Conservation (phyloP, 2,329 filamentous ascomycete genomes). For the Nannizziopsis arthrosporioides region DNA sequence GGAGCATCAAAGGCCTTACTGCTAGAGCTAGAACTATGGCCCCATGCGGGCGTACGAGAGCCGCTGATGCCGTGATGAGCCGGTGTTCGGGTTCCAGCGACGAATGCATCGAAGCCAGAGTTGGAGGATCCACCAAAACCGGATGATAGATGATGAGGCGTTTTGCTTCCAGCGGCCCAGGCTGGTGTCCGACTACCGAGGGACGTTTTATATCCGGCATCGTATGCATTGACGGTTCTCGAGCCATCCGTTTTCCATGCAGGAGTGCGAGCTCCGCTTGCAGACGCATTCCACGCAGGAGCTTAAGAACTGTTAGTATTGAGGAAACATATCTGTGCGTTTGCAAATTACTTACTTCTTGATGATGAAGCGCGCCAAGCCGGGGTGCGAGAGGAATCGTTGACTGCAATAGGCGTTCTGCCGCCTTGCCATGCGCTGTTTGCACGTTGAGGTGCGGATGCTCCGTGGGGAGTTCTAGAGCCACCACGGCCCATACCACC, state of each 20-base stretch:
- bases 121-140: constrained; percentile 47
- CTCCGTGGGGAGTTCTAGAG: constrained; percentile 38
- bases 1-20: constrained; percentile 55
- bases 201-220: constrained; percentile 58
- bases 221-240: constrained; percentile 49
- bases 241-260: constrained; percentile 47
- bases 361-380: constrained; percentile 49
- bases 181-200: constrained; percentile 59
- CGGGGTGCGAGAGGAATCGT: constrained; percentile 57
- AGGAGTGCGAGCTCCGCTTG: constrained; percentile 40
- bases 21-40: constrained; percentile 20
- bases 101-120: constrained; percentile 57
- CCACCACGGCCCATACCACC: constrained; percentile 26
- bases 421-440: constrained; percentile 47
- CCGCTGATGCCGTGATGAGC: constrained; percentile 49
- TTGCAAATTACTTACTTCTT: constrained; percentile 44
- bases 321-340: neutral
- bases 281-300: constrained; percentile 33
- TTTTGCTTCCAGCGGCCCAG: constrained; percentile 68
- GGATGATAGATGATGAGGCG: constrained; percentile 58
- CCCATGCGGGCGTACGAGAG: constrained; percentile 38
- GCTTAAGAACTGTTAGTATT: constrained; percentile 19
- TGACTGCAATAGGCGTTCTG: constrained; percentile 54
- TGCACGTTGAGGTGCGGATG: constrained; percentile 33
- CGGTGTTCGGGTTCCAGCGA: constrained; percentile 63